phyloP scores from a whole-genome alignment of 2,329 filamentous ascomycete species.

The Fusarium continuum region DNA sequence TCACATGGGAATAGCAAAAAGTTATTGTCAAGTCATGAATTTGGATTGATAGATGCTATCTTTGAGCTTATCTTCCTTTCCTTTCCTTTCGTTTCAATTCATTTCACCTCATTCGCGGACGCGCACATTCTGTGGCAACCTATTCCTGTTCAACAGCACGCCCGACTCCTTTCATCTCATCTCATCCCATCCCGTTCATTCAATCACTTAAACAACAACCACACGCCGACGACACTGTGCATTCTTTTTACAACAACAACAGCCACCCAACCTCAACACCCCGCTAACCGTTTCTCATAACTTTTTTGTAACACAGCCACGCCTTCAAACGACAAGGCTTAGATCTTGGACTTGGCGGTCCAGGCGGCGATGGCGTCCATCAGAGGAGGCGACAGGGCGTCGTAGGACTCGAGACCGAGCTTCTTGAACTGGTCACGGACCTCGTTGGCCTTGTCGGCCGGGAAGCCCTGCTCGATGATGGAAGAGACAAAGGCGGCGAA shows the following conservation, averaged over 20 bases:
- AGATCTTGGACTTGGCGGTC: conserved; percentile 57
- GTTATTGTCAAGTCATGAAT: conserved; percentile 9
- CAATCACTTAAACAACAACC: no score
- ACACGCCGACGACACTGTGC: conserved; percentile 1
- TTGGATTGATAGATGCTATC: conserved; percentile 20
- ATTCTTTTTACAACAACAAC: conserved; percentile 21
- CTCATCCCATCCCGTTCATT: no score
- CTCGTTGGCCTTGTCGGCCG: conserved; percentile 62
- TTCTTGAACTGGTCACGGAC: conserved; percentile 63
- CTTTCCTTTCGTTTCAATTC: conserved; percentile 13
- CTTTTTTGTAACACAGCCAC: conserved; percentile 22
- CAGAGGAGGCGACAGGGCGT: conserved; percentile 67
- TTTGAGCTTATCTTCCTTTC: conserved; percentile 9
- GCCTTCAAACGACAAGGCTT: background rate
- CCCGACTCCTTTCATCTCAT: conserved; percentile 16
- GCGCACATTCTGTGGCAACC: conserved; percentile 2
- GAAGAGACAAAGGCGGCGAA: conserved; percentile 75
- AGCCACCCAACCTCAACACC: conserved; percentile 14
- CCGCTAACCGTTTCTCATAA: conserved; percentile 11
- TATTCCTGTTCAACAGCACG: conserved; percentile 12
- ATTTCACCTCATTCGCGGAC: conserved; percentile 8
- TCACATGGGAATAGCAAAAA: background rate
- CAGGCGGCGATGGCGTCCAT: conserved; percentile 70
- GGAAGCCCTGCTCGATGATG: conserved; percentile 74
- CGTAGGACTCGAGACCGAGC: conserved; percentile 69